Evolutionary conservation across 1,284 basidiomycete genomes (phyloP).

Genomic region (Apiotrichum domesticum): DNA sequence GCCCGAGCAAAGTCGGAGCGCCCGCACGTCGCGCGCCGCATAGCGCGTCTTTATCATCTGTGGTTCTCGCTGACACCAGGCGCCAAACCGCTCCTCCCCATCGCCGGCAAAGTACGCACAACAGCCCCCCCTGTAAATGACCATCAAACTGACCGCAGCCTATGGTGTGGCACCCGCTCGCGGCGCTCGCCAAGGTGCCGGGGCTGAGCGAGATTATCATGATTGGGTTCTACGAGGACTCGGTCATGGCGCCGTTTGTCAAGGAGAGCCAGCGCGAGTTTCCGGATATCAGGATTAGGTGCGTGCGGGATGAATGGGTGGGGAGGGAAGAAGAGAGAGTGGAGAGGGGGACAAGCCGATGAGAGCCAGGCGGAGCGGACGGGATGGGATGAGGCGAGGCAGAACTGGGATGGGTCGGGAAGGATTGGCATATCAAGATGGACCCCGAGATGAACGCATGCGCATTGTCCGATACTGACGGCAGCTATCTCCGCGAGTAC

Average conservation of each 20-base stretch:
- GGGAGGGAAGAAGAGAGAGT: no score
- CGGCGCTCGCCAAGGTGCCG: conserved; percentile 49
- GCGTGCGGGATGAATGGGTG: background rate
- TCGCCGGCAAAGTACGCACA: conserved; percentile 47
- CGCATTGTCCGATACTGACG: background rate
- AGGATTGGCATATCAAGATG: no score
- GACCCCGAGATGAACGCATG: no score
- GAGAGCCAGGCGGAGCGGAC: no score
- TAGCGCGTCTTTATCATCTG: no score
- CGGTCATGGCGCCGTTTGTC: conserved; percentile 49
- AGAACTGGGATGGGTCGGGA: no score
- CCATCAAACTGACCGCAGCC: conserved; percentile 26
- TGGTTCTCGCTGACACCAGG: conserved; percentile 24
- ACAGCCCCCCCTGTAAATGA: background rate
- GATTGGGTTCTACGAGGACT: conserved; percentile 53
- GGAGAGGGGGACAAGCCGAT: no score
- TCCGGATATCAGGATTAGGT: conserved; percentile 49
- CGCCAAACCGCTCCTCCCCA: conserved; percentile 49
- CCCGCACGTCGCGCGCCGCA: no score
- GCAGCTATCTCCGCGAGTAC: conserved; percentile 52
- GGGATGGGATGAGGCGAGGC: no score
- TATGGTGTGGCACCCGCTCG: conserved; percentile 52
- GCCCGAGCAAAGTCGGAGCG: no score
- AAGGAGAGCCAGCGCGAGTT: conserved; percentile 51
- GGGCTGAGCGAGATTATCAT: conserved; percentile 50